Base-by-base conservation (phyloP, 768 basidiomycete genomes). In the Hypsizygus marmoreus region DNA sequence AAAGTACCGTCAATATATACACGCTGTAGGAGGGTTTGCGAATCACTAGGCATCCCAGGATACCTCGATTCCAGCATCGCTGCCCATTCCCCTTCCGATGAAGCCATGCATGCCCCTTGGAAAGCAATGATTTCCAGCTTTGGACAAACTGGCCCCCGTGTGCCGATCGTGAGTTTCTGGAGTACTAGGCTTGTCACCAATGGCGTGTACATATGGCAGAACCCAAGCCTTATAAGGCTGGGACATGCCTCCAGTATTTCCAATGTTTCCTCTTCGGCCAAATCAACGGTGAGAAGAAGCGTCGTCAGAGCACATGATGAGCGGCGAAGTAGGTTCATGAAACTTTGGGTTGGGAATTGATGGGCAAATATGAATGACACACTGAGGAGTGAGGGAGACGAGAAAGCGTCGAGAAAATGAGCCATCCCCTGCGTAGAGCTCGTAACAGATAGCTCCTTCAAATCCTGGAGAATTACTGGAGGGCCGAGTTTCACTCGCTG, bases 91-190 rank as follows among this genome's bases (percentile, higher is more conserved):
- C n/a, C n/a, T n/a, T n/a, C n/a, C n/a, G n/a, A n/a, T n/a, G n/a
- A n/a, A n/a, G n/a, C n/a, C n/a, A n/a, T n/a, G n/a, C n/a, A n/a
- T n/a, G n/a, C n/a, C n/a, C n/a, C n/a, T n/a, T n/a, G n/a, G n/a
- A n/a, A n/a, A n/a, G n/a, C n/a, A n/a, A n/a, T 38, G 7, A 17
- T 34, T 36, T 44, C 33, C n/a, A 46, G 45, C 14, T 12, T 39
- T 31, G 45, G 36, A 39, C 40, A 31, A 31, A 42, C 8, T n/a
- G n/a, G n/a, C 8, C 25, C 40, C 7, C 4, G 28, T 9, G 6
- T 9, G 4, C 23, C 40, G 28, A 42, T 22, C 11, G 40, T 42
- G 20, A 42, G n/a, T 6, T 8, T 22, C 22, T 42, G 26, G 26
- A 42, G 31, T 6, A 32, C 40, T 14, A 6, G 31, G 20, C 31